A percentile compares a stretch with the other conserved stretches of the same genome.
Evolutionary conservation across 140 eudicot species (phyloP).

Genomic region (Cichorium intybus): DNA sequence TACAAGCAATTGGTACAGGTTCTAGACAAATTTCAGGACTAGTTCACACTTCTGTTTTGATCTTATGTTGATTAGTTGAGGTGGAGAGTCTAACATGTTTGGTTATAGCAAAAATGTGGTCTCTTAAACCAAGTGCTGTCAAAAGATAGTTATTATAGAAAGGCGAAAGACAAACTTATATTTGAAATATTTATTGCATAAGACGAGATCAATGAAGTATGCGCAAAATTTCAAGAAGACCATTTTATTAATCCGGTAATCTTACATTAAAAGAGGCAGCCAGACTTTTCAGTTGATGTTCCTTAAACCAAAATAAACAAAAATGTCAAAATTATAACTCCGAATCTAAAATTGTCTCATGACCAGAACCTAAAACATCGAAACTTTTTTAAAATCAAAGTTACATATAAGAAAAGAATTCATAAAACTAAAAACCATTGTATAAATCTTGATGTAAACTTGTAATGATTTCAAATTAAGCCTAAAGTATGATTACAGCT

Average conservation of each 20-base stretch:
- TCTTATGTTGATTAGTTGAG: neutral
- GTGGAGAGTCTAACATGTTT: neutral
- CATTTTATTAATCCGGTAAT: neutral
- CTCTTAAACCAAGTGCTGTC: neutral
- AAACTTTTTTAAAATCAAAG: no score
- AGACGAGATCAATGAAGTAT: neutral
- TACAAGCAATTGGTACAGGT: no score
- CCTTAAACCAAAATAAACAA: no score
- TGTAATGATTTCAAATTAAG: no score
- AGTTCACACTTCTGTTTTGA: neutral
- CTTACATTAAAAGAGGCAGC: neutral
- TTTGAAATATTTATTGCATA: neutral
- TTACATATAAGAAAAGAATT: no score
- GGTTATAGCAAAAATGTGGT: neutral
- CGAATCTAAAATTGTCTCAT: no score
- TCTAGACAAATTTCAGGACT: neutral
- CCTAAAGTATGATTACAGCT: no score
- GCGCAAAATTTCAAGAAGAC: neutral
- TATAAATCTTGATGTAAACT: no score
- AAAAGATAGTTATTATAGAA: neutral
- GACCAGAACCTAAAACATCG: no score
- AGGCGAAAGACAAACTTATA: neutral
- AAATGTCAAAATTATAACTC: neutral
- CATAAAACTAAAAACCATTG: no score
- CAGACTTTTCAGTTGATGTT: no score